A percentile compares a stretch with the other conserved stretches of the same genome.
These are phyloP conservation scores for Beauveria sp. DNA, from an alignment of 2,329 filamentous ascomycete species.

Conservation along the genomic window DNA sequence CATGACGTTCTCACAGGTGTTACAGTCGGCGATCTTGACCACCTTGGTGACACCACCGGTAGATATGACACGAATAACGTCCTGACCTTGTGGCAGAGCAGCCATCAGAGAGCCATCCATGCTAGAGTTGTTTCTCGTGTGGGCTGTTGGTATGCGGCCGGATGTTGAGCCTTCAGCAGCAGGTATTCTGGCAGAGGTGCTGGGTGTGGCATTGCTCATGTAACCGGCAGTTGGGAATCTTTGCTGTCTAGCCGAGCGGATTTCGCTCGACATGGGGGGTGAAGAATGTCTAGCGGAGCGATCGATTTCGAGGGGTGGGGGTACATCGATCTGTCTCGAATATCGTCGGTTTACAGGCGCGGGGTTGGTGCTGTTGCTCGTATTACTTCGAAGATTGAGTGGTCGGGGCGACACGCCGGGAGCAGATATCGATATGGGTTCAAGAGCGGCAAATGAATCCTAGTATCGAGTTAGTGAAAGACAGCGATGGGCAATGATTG, in stretches of 20 bases:
- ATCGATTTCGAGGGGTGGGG: conserved; percentile 32
- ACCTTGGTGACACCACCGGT: conserved; percentile 88
- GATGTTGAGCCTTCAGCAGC: conserved; percentile 49
- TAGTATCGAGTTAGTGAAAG: conserved; percentile 25
- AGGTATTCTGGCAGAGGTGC: conserved; percentile 44
- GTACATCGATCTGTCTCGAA: conserved; percentile 51
- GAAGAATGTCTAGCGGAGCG: conserved; percentile 15
- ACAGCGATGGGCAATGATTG: not conserved
- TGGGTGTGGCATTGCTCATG: conserved; percentile 41
- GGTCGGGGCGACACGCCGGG: conserved; percentile 41
- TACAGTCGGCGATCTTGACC: conserved; percentile 86
- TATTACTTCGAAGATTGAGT: conserved; percentile 46
- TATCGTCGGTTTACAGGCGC: conserved; percentile 49
- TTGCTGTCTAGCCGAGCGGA: conserved; percentile 42
- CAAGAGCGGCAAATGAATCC: conserved; percentile 79
- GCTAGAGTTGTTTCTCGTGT: conserved; percentile 75
- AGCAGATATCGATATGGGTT: conserved; percentile 41
- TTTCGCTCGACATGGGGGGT: conserved; percentile 39
- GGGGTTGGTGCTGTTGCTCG: conserved; percentile 23
- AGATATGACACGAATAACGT: conserved; percentile 87
- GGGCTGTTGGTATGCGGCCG: conserved; percentile 51
- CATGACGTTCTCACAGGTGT: conserved; percentile 87
- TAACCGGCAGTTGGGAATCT: conserved; percentile 50
- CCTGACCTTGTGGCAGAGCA: conserved; percentile 75
- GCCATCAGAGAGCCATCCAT: conserved; percentile 82